Percentiles rank a stretch among this genome's conserved stretches.
phyloP scores from a whole-genome alignment of 2,329 filamentous ascomycete genomes.

The Neocucurbitaria cava region DNA sequence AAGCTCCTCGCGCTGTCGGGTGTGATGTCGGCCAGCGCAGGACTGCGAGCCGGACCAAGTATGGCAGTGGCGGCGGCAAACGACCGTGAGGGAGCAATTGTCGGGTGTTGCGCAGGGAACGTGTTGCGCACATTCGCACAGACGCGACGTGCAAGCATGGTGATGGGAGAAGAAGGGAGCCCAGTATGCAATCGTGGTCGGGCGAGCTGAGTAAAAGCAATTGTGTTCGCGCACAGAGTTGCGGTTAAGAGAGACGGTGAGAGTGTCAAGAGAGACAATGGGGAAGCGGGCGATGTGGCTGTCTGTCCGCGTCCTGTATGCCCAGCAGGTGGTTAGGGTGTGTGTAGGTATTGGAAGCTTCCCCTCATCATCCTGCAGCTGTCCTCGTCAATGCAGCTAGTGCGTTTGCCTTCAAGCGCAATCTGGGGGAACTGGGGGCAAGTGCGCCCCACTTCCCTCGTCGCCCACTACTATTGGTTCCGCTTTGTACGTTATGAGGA shows the following conservation, averaged over 20 bases:
- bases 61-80: conserved; percentile 36
- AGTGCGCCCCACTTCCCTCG: neutral
- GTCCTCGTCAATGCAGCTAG: conserved; percentile 21
- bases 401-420: conserved; percentile 1
- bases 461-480: neutral
- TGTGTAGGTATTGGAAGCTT: conserved; percentile 15
- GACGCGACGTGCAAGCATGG: conserved; percentile 43
- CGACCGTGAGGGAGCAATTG: conserved; percentile 29
- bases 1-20: conserved; percentile 76
- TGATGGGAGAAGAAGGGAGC: conserved; percentile 9
- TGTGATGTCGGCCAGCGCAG: conserved; percentile 86
- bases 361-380: conserved; percentile 18
- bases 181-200: conserved; percentile 1
- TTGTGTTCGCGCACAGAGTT: neutral
- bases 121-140: conserved; percentile 35
- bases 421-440: neutral
- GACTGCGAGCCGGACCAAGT: conserved; percentile 50
- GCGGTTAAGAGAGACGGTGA: neutral
- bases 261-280: neutral
- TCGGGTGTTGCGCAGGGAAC: conserved; percentile 21
- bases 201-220: neutral
- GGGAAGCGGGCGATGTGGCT: neutral
- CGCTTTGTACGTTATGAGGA: neutral
- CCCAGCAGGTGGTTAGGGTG: conserved; percentile 7
- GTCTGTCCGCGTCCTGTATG: conserved; percentile 4